These are phyloP conservation scores for Phialophora tarda DNA, from an alignment of 2,329 filamentous ascomycete species.

Conservation along the genomic window DNA sequence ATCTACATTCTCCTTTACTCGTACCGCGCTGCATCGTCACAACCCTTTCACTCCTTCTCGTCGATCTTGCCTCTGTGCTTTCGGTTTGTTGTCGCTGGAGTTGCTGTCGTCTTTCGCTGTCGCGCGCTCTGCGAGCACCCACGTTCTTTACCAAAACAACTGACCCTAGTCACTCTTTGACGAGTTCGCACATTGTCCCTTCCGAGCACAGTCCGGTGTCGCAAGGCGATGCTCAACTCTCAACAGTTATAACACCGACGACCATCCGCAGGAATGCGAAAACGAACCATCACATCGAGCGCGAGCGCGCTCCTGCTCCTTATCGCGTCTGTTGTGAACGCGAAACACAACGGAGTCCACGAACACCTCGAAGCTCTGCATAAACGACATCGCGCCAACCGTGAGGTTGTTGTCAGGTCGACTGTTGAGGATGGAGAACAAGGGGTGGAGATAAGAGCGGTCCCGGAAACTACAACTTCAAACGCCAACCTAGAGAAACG, in stretches of 20 bases:
- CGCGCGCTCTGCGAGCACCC: conserved; percentile 36
- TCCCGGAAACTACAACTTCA: conserved; percentile 22
- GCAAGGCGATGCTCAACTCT: conserved; percentile 26
- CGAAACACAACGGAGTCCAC: conserved; percentile 39
- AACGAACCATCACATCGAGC: conserved; percentile 41
- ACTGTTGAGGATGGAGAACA: conserved; percentile 38
- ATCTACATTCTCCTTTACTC: conserved; percentile 31
- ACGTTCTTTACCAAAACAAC: conserved; percentile 38
- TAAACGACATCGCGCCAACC: conserved; percentile 45
- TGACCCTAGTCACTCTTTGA: conserved; percentile 39
- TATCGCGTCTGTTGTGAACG: conserved; percentile 43
- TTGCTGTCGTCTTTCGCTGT: conserved; percentile 32
- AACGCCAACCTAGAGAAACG: conserved; percentile 57
- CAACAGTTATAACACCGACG: conserved; percentile 16
- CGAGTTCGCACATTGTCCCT: conserved; percentile 20
- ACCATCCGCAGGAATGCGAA: conserved; percentile 37
- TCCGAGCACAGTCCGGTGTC: conserved; percentile 12
- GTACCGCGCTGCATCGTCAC: conserved; percentile 3
- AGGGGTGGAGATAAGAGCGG: conserved; percentile 38
- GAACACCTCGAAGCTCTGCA: conserved; percentile 45
- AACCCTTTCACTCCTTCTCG: conserved; percentile 10
- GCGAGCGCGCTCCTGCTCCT: conserved; percentile 48
- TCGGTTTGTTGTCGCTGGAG: conserved; percentile 28
- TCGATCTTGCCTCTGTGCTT: conserved; percentile 13
- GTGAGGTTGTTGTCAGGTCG: conserved; percentile 37